These are phyloP conservation scores for Saccharomycopsis sp. DNA, from an alignment of 805 yeast species.

Conservation along the genomic window DNA sequence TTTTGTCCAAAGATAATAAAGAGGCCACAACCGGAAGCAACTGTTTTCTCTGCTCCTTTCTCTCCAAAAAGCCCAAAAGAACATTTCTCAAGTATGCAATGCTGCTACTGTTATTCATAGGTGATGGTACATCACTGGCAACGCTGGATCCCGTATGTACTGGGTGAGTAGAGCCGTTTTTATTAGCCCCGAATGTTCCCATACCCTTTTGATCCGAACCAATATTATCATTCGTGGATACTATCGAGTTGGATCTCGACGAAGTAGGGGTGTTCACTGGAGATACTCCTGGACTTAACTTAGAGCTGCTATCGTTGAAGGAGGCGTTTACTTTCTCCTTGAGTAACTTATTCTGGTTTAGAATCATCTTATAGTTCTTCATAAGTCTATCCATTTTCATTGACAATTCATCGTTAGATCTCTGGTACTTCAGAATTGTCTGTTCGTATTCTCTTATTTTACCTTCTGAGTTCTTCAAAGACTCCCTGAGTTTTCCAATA, in stretches of 20 bases:
- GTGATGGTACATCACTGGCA: not conserved
- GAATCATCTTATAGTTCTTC: constrained; percentile 61
- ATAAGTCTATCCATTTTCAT: constrained; percentile 60
- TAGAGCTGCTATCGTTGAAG: constrained; percentile 5
- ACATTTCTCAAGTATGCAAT: constrained; percentile 84
- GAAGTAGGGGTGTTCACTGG: constrained; percentile 26
- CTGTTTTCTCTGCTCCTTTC: constrained; percentile 82
- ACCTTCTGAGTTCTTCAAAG: constrained; percentile 44
- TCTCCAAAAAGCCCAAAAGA: constrained; percentile 84
- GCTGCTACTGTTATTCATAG: constrained; percentile 27
- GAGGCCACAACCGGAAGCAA: constrained; percentile 81
- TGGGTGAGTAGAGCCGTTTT: not conserved
- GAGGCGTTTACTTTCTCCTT: constrained; percentile 28
- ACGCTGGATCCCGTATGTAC: not conserved
- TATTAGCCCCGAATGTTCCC: not conserved
- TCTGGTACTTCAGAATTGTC: constrained; percentile 46
- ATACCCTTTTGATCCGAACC: not conserved
- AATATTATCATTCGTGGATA: constrained; percentile 23
- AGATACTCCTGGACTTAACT: constrained; percentile 10
- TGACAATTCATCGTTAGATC: constrained; percentile 58
- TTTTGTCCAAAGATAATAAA: constrained; percentile 57
- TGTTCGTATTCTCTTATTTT: constrained; percentile 51
- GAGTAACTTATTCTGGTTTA: constrained; percentile 48
- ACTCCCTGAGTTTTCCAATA: constrained; percentile 41
- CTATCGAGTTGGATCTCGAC: constrained; percentile 34